Conservation (phyloP, 768 basidiomycete species). For the Lactarius indigo region DNA sequence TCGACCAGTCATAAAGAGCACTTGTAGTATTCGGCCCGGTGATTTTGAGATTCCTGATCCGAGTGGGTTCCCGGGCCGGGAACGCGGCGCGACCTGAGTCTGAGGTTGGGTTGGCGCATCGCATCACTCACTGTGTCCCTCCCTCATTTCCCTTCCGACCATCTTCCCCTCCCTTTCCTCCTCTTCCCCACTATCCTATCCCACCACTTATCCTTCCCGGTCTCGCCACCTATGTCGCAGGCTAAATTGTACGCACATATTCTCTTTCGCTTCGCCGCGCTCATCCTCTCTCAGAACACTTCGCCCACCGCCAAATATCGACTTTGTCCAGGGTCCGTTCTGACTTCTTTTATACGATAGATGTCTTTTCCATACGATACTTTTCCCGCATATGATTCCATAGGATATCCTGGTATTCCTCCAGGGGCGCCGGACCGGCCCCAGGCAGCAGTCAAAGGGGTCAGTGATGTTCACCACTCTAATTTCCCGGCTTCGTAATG, state of each 20-base stretch:
- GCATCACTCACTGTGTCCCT: neutral
- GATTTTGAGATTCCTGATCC: neutral
- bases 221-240: slow-evolving; percentile 6
- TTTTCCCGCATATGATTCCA: slow-evolving; percentile 24
- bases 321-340: slow-evolving; percentile 67
- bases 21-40: neutral
- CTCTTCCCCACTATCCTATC: neutral
- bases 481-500: slow-evolving; percentile 13
- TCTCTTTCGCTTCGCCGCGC: neutral
- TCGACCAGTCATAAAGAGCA: neutral
- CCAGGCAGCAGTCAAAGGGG: slow-evolving; percentile 82
- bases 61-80: neutral
- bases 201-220: neutral
- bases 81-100: neutral
- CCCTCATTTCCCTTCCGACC: neutral
- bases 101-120: neutral
- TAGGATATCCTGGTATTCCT: slow-evolving; percentile 86
- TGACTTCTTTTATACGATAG: neutral
- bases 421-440: slow-evolving; percentile 71
- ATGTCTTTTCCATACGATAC: neutral
- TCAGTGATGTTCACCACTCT: slow-evolving; percentile 38
- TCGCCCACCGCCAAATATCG: slow-evolving; percentile 84
- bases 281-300: slow-evolving; percentile 51
- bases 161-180: no score
- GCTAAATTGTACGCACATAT: slow-evolving; percentile 11